These are phyloP conservation scores for Citrus australasica DNA, from an alignment of 345 rosid species.

Conservation along the genomic window DNA sequence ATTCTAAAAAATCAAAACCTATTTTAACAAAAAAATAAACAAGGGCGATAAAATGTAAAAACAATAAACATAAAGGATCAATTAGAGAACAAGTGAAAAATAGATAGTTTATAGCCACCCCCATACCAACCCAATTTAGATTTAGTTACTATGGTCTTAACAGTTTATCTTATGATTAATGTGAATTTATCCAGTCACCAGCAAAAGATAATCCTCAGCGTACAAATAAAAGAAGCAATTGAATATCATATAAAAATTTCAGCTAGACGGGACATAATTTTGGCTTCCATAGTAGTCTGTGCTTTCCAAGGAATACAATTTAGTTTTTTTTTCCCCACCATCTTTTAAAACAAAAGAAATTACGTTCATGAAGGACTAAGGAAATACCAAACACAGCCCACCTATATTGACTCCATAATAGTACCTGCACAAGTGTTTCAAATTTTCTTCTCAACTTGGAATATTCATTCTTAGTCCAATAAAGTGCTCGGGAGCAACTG, in stretches of 20 bases:
- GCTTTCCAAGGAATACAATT: not conserved
- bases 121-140: not conserved
- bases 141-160: not conserved
- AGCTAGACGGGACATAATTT: no score
- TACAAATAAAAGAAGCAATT: not conserved
- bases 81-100: not conserved
- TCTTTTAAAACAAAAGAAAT: not conserved
- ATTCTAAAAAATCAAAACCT: not conserved
- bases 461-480: conserved; percentile 20
- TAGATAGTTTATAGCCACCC: not conserved
- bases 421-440: conserved; percentile 22
- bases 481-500: conserved; percentile 18
- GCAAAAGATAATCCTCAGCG: not conserved
- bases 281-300: no score
- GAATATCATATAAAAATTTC: not conserved
- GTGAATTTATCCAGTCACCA: not conserved
- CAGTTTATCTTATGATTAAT: not conserved
- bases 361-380: not conserved
- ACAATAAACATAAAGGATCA: not conserved
- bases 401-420: not conserved
- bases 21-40: not conserved
- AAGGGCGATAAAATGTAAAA: not conserved
- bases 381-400: not conserved
- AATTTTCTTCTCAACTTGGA: conserved; percentile 20
- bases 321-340: not conserved